These are phyloP conservation scores for Sarocladium kiliense DNA, from an alignment of 2,329 filamentous ascomycete genomes.

Conservation along the genomic window DNA sequence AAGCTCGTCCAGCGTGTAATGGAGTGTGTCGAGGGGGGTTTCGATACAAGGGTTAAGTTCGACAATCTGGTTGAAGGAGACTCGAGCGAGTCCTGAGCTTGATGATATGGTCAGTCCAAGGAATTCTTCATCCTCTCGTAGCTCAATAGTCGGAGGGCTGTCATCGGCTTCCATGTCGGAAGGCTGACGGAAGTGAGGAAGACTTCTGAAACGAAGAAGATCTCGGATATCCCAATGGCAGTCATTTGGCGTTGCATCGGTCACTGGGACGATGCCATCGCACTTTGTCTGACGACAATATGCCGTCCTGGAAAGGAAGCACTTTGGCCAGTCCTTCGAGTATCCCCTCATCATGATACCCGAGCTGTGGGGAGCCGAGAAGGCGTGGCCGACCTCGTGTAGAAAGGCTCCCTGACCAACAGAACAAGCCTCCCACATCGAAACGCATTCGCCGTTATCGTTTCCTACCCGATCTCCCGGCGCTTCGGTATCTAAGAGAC, in stretches of 20 bases:
- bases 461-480: slow-evolving; percentile 34
- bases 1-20: slow-evolving; percentile 22
- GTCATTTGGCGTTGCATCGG: slow-evolving; percentile 42
- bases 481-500: slow-evolving; percentile 31
- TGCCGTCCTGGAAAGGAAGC: slow-evolving; percentile 30
- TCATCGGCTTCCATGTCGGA: slow-evolving; percentile 41
- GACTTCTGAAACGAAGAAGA: slow-evolving; percentile 60
- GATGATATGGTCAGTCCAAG: slow-evolving; percentile 17
- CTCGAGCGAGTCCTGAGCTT: slow-evolving; percentile 14
- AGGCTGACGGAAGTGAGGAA: slow-evolving; percentile 63
- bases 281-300: slow-evolving; percentile 22
- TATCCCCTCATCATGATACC: slow-evolving; percentile 56
- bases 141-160: slow-evolving; percentile 10
- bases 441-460: slow-evolving; percentile 35
- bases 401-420: slow-evolving; percentile 64
- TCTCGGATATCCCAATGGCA: slow-evolving; percentile 66
- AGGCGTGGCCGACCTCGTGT: slow-evolving; percentile 65
- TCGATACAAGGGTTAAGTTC: slow-evolving; percentile 11
- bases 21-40: slow-evolving; percentile 9
- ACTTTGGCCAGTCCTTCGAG: slow-evolving; percentile 34
- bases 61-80: slow-evolving; percentile 13
- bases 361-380: slow-evolving; percentile 63
- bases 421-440: slow-evolving; percentile 39
- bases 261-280: slow-evolving; percentile 15
- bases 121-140: slow-evolving; percentile 15